These are phyloP conservation scores for Fonsecaea monophora DNA, from an alignment of 2,329 filamentous ascomycete species.

Conservation along the genomic window DNA sequence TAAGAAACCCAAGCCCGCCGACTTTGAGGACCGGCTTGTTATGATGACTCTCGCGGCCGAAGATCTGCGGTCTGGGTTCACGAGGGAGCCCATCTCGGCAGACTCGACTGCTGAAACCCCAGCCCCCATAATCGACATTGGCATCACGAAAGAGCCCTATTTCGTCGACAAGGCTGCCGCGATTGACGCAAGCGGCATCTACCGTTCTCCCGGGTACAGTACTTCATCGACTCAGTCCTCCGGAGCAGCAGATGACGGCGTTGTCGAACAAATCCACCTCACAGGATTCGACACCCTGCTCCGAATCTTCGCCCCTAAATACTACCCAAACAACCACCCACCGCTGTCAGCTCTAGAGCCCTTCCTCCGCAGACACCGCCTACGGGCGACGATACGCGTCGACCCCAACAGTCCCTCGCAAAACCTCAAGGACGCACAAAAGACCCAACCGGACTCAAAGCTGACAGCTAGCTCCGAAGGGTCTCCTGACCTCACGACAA, in stretches of 20 bases:
- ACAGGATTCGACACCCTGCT: constrained; percentile 58
- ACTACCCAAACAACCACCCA: constrained; percentile 53
- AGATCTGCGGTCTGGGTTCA: constrained; percentile 45
- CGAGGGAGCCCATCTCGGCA: background rate
- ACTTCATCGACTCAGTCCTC: background rate
- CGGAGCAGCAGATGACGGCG: background rate
- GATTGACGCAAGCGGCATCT: constrained; percentile 49
- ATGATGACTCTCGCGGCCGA: constrained; percentile 58
- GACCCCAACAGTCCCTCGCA: constrained; percentile 25
- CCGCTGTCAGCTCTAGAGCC: constrained; percentile 51
- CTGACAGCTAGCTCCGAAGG: background rate
- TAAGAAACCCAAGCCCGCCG: constrained; percentile 60
- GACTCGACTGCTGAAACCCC: background rate
- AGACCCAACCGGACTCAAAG: constrained; percentile 16
- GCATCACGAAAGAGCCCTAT: constrained; percentile 56
- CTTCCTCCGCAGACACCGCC: constrained; percentile 52
- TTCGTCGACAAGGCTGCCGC: constrained; percentile 56
- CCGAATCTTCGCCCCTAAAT: constrained; percentile 57
- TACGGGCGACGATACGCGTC: constrained; percentile 52
- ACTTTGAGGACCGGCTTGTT: constrained; percentile 56
- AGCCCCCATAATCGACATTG: constrained; percentile 53
- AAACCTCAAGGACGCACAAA: constrained; percentile 49
- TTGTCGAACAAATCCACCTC: constrained; percentile 54
- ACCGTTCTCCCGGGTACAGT: constrained; percentile 39
- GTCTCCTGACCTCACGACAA: constrained; percentile 16